Percentiles rank a stretch among this genome's conserved stretches.
These are phyloP conservation scores for Botrytis galanthina DNA, from an alignment of 2,329 filamentous ascomycete genomes.

Conservation along the genomic window DNA sequence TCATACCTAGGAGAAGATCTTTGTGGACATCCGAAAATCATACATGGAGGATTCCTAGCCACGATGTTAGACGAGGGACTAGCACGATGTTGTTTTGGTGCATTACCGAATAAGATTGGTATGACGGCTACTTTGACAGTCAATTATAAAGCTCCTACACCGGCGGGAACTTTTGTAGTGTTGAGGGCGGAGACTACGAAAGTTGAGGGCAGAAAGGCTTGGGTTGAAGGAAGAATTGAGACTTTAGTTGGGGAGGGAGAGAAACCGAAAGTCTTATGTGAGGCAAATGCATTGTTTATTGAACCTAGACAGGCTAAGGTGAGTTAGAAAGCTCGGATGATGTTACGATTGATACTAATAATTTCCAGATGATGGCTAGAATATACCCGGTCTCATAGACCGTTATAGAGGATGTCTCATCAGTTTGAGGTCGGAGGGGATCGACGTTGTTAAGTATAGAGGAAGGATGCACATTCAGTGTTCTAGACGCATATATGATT, in stretches of 20 bases:
- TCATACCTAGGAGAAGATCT: conserved; percentile 75
- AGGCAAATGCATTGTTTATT: conserved; percentile 83
- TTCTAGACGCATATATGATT: neutral
- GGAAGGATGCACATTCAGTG: neutral
- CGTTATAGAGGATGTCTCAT: neutral
- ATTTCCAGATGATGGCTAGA: conserved; percentile 25
- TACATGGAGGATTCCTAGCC: conserved; percentile 89
- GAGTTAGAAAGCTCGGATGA: conserved; percentile 21
- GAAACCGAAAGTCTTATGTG: conserved; percentile 66
- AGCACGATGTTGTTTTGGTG: conserved; percentile 82
- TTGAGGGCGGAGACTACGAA: conserved; percentile 76
- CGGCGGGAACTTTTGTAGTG: conserved; percentile 73
- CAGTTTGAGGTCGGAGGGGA: neutral
- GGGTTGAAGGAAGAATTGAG: conserved; percentile 86
- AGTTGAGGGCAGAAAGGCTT: conserved; percentile 90
- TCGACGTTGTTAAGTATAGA: neutral
- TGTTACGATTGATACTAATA: conserved; percentile 12
- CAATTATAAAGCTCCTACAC: conserved; percentile 79
- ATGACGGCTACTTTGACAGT: conserved; percentile 83
- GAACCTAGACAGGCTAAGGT: conserved; percentile 76
- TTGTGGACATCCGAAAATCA: conserved; percentile 85
- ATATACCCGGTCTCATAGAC: conserved; percentile 23
- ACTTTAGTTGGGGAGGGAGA: conserved; percentile 64
- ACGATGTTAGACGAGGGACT: conserved; percentile 90
- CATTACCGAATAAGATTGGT: conserved; percentile 79